These are phyloP conservation scores for Neodidymelliopsis sp. DNA, from an alignment of 2,329 filamentous ascomycete species.

Conservation along the genomic window DNA sequence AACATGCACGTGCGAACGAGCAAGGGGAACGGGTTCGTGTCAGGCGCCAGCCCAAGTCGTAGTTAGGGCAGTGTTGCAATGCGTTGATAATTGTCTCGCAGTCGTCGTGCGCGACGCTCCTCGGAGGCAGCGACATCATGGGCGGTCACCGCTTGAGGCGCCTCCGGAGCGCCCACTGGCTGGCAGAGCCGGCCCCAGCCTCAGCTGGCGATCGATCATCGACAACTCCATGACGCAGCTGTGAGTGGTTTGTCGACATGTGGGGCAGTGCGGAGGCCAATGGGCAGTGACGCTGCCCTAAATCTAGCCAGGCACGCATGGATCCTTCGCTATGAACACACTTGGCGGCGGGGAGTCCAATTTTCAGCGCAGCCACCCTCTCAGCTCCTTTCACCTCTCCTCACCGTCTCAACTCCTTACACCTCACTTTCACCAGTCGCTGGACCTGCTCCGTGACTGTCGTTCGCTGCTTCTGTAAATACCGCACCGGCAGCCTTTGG, in stretches of 20 bases:
- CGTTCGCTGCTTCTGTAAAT: slow-evolving; percentile 19
- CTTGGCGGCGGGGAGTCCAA: slow-evolving; percentile 18
- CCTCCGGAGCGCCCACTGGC: neutral
- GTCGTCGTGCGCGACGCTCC: too few relatives aligned
- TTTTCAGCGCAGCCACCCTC: slow-evolving; percentile 18
- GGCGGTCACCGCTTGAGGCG: neutral
- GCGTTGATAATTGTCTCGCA: slow-evolving; percentile 8
- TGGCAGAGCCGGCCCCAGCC: neutral
- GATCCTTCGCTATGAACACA: slow-evolving; percentile 10
- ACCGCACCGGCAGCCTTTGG: slow-evolving; percentile 47
- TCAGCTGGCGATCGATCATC: slow-evolving; percentile 2
- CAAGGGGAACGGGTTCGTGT: too few relatives aligned
- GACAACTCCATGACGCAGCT: slow-evolving; percentile 14
- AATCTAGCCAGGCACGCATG: slow-evolving; percentile 16
- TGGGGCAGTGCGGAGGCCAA: slow-evolving; percentile 14
- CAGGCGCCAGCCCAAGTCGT: too few relatives aligned
- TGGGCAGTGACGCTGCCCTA: slow-evolving; percentile 9
- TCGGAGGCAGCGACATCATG: neutral
- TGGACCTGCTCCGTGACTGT: slow-evolving; percentile 14
- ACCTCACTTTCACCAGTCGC: slow-evolving; percentile 12
- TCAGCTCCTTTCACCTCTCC: slow-evolving; percentile 11
- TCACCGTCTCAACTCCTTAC: slow-evolving; percentile 17
- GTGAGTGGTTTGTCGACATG: slow-evolving; percentile 14
- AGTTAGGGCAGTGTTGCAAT: too few relatives aligned
- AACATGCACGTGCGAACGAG: slow-evolving; percentile 13